Percentiles rank a stretch among this genome's conserved stretches.
Evolutionary conservation across 2,329 filamentous ascomycete genomes (phyloP).

Genomic region (Corynespora cassiicola): DNA sequence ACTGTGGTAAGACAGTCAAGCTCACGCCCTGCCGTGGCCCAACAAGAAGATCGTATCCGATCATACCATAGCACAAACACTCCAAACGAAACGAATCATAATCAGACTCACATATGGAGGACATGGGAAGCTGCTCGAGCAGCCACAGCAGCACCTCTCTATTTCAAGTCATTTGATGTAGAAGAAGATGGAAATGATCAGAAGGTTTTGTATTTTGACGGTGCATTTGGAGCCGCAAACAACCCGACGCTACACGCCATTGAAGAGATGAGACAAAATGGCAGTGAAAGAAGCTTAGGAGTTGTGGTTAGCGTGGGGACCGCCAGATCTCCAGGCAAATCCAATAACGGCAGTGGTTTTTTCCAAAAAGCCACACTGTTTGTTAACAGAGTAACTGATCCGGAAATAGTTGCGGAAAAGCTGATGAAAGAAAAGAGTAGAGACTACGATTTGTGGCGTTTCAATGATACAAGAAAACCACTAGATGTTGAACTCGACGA

Average conservation of each 20-base stretch:
- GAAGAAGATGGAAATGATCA: too few species aligned
- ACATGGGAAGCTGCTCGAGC: constrained; percentile 13
- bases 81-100: constrained; percentile 4
- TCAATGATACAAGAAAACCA: constrained; percentile 8
- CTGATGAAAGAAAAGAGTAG: background rate
- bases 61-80: too few species aligned
- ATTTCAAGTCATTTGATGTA: too few species aligned
- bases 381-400: constrained; percentile 1
- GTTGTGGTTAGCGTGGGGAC: constrained; percentile 10
- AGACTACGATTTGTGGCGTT: constrained; percentile 7
- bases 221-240: constrained; percentile 8
- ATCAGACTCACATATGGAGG: constrained; percentile 1
- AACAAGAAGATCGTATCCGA: too few species aligned
- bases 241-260: constrained; percentile 8
- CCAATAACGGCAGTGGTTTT: background rate
- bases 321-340: background rate
- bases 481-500: constrained; percentile 8
- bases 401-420: constrained; percentile 1
- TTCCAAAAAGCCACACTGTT: background rate
- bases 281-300: too few species aligned
- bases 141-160: constrained; percentile 10
- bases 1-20: too few species aligned
- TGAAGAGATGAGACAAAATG: constrained; percentile 5
- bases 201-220: too few species aligned
- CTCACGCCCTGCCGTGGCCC: too few species aligned